These are phyloP conservation scores for Pythium grandisporangium DNA, from an alignment of 352 stramenopile species.

Conservation along the genomic window DNA sequence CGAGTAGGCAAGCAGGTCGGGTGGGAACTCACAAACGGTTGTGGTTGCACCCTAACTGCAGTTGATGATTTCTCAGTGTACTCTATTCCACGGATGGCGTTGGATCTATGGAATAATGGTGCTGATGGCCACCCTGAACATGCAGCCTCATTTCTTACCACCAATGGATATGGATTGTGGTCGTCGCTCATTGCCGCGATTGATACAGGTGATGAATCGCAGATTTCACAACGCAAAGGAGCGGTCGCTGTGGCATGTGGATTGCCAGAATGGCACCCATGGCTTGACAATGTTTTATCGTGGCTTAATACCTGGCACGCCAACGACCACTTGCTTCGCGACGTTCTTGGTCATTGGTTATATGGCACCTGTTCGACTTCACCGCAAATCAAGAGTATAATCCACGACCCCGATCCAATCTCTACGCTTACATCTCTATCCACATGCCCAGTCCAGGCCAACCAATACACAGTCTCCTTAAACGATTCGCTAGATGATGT, in stretches of 20 bases:
- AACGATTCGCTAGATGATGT: slow-evolving; percentile 26
- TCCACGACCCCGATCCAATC: slow-evolving; percentile 7
- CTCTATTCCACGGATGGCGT: slow-evolving; percentile 26
- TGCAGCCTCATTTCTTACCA: slow-evolving; percentile 29
- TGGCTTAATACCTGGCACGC: slow-evolving; percentile 43
- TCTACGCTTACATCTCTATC: slow-evolving; percentile 8
- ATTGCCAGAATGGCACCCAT: slow-evolving; percentile 26
- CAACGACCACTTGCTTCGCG: slow-evolving; percentile 42
- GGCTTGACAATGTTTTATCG: slow-evolving; percentile 44
- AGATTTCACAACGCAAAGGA: slow-evolving; percentile 7
- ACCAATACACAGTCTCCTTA: slow-evolving; percentile 18
- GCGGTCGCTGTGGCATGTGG: slow-evolving; percentile 17
- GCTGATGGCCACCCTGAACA: no score
- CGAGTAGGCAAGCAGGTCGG: slow-evolving; percentile 27
- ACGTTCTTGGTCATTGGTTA: slow-evolving; percentile 62
- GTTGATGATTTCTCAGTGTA: no score
- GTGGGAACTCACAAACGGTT: slow-evolving; percentile 39
- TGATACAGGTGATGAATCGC: slow-evolving; percentile 4
- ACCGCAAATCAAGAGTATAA: slow-evolving; percentile 8
- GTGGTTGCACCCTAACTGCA: slow-evolving; percentile 24
- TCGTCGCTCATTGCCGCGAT: slow-evolving; percentile 15
- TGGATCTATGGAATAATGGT: slow-evolving; percentile 30
- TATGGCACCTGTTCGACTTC: slow-evolving; percentile 37
- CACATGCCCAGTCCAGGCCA: slow-evolving; percentile 14
- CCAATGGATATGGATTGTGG: slow-evolving; percentile 32